Conservation (phyloP, 2,329 filamentous ascomycete species). For the Coniosporium tulheliwenetii region DNA sequence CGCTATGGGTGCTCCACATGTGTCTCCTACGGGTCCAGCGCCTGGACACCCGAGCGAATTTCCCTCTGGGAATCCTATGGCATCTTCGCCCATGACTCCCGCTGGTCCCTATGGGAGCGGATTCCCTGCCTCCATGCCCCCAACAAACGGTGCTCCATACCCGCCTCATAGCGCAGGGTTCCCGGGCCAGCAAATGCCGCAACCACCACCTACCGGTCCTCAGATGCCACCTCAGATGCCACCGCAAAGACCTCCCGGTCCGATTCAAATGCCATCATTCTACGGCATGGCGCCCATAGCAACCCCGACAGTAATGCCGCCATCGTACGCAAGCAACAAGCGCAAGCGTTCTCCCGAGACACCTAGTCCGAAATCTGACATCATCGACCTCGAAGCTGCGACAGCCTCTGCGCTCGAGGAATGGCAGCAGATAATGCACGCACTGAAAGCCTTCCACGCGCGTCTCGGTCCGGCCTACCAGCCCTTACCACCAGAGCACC, state of each 20-base stretch:
- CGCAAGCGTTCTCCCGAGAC: slow-evolving; percentile 1
- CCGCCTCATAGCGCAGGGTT: neutral
- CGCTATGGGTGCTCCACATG: no score
- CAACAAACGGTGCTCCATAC: neutral
- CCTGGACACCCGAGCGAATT: no score
- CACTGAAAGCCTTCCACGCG: slow-evolving; percentile 51
- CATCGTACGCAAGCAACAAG: slow-evolving; percentile 16
- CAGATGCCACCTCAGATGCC: neutral
- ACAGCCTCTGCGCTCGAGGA: slow-evolving; percentile 59
- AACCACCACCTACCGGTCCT: neutral
- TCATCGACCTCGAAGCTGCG: slow-evolving; percentile 44
- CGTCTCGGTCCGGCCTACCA: slow-evolving; percentile 62
- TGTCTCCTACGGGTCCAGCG: no score
- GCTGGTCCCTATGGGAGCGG: no score
- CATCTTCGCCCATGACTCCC: no score
- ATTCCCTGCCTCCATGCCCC: slow-evolving; percentile 1
- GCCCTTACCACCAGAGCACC: slow-evolving; percentile 54
- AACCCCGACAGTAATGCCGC: slow-evolving; percentile 23
- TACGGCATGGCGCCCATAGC: slow-evolving; percentile 33
- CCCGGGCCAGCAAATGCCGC: neutral
- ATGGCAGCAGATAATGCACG: slow-evolving; percentile 59
- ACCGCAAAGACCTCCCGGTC: slow-evolving; percentile 1
- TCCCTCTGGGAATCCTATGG: no score
- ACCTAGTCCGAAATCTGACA: slow-evolving; percentile 20
- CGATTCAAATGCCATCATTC: slow-evolving; percentile 27